These are phyloP conservation scores for Plasmodium vivax DNA, from an alignment of 169 alveolate genomes.

Conservation along the genomic window DNA sequence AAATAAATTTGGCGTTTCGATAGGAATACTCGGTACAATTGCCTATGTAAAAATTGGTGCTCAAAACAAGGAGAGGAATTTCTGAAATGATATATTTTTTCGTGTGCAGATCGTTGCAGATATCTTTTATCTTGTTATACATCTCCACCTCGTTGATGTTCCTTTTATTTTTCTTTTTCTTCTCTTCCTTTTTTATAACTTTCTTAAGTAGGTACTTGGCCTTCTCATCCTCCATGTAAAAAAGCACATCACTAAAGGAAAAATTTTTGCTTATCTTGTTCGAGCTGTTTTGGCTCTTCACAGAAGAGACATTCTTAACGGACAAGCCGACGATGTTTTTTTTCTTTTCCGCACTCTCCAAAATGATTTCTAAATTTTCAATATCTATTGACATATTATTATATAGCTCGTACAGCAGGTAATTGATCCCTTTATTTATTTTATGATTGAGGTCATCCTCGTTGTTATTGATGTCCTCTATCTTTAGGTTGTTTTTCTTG, in stretches of 20 bases:
- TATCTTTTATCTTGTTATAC: slow-evolving; percentile 28
- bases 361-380: slow-evolving; percentile 32
- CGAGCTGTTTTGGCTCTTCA: slow-evolving; percentile 9
- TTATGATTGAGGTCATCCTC: slow-evolving; percentile 12
- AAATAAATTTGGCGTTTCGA: slow-evolving; percentile 22
- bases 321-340: slow-evolving; percentile 26
- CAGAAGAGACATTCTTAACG: slow-evolving; percentile 13
- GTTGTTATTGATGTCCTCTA: slow-evolving; percentile 24
- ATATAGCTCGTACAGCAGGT: slow-evolving; percentile 24
- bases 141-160: slow-evolving; percentile 37
- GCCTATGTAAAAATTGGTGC: slow-evolving; percentile 21
- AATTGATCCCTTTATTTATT: slow-evolving; percentile 53
- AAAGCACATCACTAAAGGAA: slow-evolving; percentile 24
- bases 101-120: slow-evolving; percentile 16
- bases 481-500: slow-evolving; percentile 34
- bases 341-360: slow-evolving; percentile 51
- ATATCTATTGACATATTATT: slow-evolving; percentile 63
- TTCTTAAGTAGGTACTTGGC: slow-evolving; percentile 27
- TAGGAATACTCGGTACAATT: slow-evolving; percentile 19
- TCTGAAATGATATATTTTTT: slow-evolving; percentile 34
- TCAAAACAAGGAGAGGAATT: slow-evolving; percentile 9
- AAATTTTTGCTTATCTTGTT: slow-evolving; percentile 26
- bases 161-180: slow-evolving; percentile 35
- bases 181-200: slow-evolving; percentile 45
- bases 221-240: slow-evolving; percentile 64